A percentile compares a stretch with the other conserved stretches of the same genome.
Evolutionary conservation across 148 eudicot species (phyloP).

Genomic region (Cornus suecica): DNA sequence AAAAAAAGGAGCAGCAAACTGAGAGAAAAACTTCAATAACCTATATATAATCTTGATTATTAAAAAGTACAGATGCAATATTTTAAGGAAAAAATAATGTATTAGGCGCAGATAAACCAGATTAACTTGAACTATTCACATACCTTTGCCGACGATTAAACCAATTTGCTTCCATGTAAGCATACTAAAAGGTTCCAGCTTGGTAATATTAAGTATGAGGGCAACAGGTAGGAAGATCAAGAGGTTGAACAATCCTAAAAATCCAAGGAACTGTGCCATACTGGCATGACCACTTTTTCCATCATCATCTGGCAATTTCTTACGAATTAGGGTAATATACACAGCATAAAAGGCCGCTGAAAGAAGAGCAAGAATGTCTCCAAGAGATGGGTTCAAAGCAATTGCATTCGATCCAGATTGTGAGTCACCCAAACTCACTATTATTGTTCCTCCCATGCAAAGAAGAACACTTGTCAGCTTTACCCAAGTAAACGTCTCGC

Average conservation of each 20-base stretch:
- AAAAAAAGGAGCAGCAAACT: not conserved
- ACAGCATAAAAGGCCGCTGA: constrained; percentile 84
- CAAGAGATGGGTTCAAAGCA: constrained; percentile 74
- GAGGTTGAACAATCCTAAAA: constrained; percentile 76
- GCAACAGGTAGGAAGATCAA: constrained; percentile 82
- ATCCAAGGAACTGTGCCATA: constrained; percentile 97
- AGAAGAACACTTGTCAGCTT: constrained; percentile 86
- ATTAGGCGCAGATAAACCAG: not conserved
- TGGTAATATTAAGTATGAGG: constrained; percentile 57
- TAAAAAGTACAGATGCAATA: not conserved
- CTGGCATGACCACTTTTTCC: constrained; percentile 64
- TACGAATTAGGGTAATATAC: constrained; percentile 84
- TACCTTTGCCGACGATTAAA: constrained; percentile 87
- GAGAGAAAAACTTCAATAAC: not conserved
- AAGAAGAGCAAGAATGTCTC: constrained; percentile 67
- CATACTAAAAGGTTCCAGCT: constrained; percentile 55
- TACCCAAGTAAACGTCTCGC: constrained; percentile 89
- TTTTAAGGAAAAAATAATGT: not conserved
- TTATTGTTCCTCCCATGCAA: constrained; percentile 94
- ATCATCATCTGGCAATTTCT: constrained; percentile 69
- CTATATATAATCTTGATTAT: not conserved
- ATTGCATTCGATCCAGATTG: constrained; percentile 37
- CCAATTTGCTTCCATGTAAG: constrained; percentile 73
- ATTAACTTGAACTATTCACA: constrained; percentile 6
- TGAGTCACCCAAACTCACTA: constrained; percentile 92